phyloP scores from a whole-genome alignment of 805 yeast species.

The Ogataea henricii region DNA sequence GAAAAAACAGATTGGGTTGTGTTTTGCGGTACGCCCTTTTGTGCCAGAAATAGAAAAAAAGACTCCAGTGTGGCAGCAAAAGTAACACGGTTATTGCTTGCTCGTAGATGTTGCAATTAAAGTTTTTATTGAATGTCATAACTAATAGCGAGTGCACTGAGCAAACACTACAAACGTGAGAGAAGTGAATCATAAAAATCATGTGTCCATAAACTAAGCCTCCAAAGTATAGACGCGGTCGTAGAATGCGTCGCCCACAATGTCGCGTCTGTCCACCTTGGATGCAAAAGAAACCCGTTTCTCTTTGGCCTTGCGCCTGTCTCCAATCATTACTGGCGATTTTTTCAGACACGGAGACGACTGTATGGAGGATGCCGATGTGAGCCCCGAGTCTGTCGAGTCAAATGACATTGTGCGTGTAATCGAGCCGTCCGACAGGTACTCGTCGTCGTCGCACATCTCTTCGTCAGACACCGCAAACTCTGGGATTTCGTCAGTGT shows the following conservation, averaged over 20 bases:
- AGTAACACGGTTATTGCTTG: too few species aligned
- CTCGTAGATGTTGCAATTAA: too few species aligned
- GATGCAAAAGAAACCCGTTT: conserved; percentile 44
- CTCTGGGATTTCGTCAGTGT: not conserved
- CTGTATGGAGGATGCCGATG: conserved; percentile 8
- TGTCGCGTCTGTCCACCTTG: conserved; percentile 47
- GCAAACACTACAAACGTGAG: not conserved
- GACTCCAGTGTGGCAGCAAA: too few species aligned
- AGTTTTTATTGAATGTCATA: too few species aligned
- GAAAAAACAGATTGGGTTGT: too few species aligned
- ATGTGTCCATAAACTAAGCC: not conserved
- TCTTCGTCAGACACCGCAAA: conserved; percentile 14
- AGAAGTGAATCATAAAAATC: not conserved
- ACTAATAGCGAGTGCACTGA: too few species aligned
- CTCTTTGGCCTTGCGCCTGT: conserved; percentile 10
- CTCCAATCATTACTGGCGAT: conserved; percentile 9
- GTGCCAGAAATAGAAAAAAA: too few species aligned
- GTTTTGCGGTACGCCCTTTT: too few species aligned
- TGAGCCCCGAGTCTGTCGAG: conserved; percentile 9
- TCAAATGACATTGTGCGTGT: conserved; percentile 12
- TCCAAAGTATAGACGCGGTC: conserved; percentile 35
- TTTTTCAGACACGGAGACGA: conserved; percentile 8
- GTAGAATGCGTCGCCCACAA: conserved; percentile 43
- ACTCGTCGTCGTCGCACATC: conserved; percentile 12
- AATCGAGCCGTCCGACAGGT: conserved; percentile 4